These are phyloP conservation scores for Salix purpurea DNA, from an alignment of 345 rosid species.

Conservation along the genomic window DNA sequence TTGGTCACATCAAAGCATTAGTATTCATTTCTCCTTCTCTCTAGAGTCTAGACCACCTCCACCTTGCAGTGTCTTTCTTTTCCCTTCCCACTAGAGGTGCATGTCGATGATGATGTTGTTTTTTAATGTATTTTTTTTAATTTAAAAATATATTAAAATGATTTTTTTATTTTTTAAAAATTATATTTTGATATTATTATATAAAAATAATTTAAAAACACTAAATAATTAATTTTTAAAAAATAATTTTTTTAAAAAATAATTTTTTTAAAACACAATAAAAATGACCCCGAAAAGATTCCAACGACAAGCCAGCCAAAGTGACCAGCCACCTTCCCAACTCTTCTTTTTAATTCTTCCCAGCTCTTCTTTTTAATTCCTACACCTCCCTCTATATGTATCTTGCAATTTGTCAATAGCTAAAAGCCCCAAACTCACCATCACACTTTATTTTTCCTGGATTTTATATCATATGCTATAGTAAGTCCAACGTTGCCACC, in stretches of 20 bases:
- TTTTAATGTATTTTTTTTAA: too few species aligned
- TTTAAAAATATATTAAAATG: not conserved
- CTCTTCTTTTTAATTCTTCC: not conserved
- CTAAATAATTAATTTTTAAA: too few species aligned
- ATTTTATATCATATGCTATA: not conserved
- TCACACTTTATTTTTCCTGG: not conserved
- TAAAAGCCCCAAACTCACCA: not conserved
- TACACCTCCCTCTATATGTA: constrained; percentile 14
- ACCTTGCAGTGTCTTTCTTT: constrained; percentile 19
- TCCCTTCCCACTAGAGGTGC: constrained; percentile 24
- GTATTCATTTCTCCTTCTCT: constrained; percentile 3
- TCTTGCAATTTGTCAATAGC: constrained; percentile 13
- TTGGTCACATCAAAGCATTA: constrained; percentile 43
- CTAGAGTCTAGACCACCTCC: constrained; percentile 25
- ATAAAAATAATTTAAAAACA: too few species aligned
- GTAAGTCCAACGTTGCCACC: constrained; percentile 43
- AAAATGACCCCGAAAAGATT: constrained; percentile 19
- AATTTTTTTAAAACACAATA: too few species aligned
- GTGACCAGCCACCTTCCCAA: constrained; percentile 48
- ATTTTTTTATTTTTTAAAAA: too few species aligned
- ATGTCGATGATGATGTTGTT: too few species aligned
- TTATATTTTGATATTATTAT: too few species aligned
- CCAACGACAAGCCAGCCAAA: constrained; percentile 32
- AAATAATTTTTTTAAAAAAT: too few species aligned
- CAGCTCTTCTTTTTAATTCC: not conserved